Evolutionary conservation across 75 land plant species (phyloP).

Genomic region (Pinus albicaulis): DNA sequence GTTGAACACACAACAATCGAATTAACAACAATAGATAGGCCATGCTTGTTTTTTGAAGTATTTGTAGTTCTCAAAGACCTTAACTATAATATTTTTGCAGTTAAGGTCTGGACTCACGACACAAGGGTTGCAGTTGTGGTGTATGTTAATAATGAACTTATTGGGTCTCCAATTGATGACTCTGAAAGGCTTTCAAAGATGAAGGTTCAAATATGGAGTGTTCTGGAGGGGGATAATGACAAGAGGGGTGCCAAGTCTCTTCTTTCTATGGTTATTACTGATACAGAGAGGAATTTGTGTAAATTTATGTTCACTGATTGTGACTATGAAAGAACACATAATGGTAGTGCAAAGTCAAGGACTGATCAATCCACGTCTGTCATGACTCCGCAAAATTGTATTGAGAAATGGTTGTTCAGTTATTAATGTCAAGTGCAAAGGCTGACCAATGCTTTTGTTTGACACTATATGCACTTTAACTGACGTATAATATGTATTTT

Average conservation of each 20-base stretch:
- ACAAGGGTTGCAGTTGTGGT: too few relatives aligned
- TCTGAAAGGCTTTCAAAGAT: too few relatives aligned
- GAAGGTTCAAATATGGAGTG: too few relatives aligned
- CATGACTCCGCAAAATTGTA: slow-evolving; percentile 59
- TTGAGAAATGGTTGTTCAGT: slow-evolving; percentile 80
- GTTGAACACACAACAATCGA: too few relatives aligned
- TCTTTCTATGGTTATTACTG: slow-evolving; percentile 59
- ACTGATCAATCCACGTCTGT: slow-evolving; percentile 24
- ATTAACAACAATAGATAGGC: too few relatives aligned
- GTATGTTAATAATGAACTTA: too few relatives aligned
- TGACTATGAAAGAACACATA: slow-evolving; percentile 57
- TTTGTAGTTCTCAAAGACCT: too few relatives aligned
- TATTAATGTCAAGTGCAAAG: slow-evolving; percentile 65
- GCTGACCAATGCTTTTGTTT: slow-evolving; percentile 88
- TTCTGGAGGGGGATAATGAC: too few relatives aligned
- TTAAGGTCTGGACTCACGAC: too few relatives aligned
- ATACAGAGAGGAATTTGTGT: slow-evolving; percentile 82
- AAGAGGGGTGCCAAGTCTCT: slow-evolving; percentile 24
- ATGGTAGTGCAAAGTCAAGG: slow-evolving; percentile 5
- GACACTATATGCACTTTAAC: slow-evolving; percentile 93
- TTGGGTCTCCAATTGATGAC: too few relatives aligned
- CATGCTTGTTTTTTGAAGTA: too few relatives aligned
- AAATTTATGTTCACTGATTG: slow-evolving; percentile 92
- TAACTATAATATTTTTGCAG: too few relatives aligned
- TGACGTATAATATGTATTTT: slow-evolving; percentile 90